These are phyloP conservation scores for Wickerhamiella sorbophila DNA, from an alignment of 805 yeast species.

Conservation along the genomic window DNA sequence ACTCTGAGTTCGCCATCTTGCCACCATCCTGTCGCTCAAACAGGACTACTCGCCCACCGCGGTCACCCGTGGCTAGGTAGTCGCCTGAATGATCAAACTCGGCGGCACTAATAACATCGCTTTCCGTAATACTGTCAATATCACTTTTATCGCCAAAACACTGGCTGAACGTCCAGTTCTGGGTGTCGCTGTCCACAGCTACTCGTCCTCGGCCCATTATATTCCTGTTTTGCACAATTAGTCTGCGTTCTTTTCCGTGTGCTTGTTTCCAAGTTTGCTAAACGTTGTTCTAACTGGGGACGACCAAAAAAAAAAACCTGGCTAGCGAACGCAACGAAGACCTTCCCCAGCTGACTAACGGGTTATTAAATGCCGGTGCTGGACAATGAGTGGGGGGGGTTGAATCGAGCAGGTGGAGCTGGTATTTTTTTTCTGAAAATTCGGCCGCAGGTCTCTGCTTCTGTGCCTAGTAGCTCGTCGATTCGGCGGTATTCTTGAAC, in stretches of 20 bases:
- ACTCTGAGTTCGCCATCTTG: conserved; percentile 40
- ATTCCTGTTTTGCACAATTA: conserved; percentile 1
- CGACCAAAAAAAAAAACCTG: too few relatives aligned
- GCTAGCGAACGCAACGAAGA: too few relatives aligned
- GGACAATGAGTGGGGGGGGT: too few relatives aligned
- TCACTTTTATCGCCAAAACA: conserved; percentile 99
- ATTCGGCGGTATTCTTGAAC: too few relatives aligned
- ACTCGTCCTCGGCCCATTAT: conserved; percentile 4
- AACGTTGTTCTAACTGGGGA: too few relatives aligned
- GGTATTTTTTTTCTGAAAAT: too few relatives aligned
- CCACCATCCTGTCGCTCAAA: conserved; percentile 75
- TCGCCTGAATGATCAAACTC: conserved; percentile 94
- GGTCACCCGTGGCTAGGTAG: conserved; percentile 93
- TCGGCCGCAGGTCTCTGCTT: too few relatives aligned
- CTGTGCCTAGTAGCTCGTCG: too few relatives aligned
- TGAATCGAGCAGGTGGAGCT: too few relatives aligned
- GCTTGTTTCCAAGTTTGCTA: too few relatives aligned
- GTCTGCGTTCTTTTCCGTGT: not conserved
- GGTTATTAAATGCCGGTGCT: too few relatives aligned
- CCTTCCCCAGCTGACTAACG: too few relatives aligned
- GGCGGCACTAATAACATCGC: conserved; percentile 92
- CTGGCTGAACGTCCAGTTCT: conserved; percentile 77
- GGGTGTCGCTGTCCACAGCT: conserved; percentile 21
- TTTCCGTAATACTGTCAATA: conserved; percentile 86
- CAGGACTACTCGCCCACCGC: conserved; percentile 94